Base-by-base conservation (phyloP, 768 basidiomycete genomes). In the Mycena amicta region DNA sequence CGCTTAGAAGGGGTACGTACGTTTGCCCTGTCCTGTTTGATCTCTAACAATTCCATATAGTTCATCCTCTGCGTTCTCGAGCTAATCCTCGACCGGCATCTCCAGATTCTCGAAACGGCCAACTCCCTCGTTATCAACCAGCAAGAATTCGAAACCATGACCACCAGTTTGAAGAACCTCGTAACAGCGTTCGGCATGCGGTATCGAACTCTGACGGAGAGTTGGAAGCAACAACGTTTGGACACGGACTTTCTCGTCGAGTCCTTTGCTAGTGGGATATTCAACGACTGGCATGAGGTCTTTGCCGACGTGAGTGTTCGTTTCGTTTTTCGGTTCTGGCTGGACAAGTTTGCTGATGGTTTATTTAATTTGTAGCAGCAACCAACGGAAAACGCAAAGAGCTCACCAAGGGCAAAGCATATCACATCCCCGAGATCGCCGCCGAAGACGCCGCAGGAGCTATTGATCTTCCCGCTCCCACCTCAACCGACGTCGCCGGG, bases 201-300 rank as follows among this genome's bases (percentile, higher is more conserved):
- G 18, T 59, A 67, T 18, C 54, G 58, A 46, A 64, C 51, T 2
- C 51, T 69, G 5, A 46, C 41, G 26, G 51, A 67, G 57, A 53
- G 57, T 16, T 69, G 68, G 68, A 63, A 64, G 25, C 68, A 69
- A 53, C 68, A 69, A 37, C 62, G 68, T 1, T 61, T 66, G 4
- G 68, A 69, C 31, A 57, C 64, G 4, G 50, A 37, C 3, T 60
- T 50, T 23, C 63, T 66, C 15, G 41, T 67, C 12, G 51, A 65
- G 37, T 64, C 45, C 39, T 69, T 64, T 33, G 53, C 60, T 11
- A 63, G 62, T 1, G 68, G 68, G 6, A 54, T 69, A 30, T 69
- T 67, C 57, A 56, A 62, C n/a, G 63, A 62, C 13, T 69, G 68
- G 68, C 56, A 69, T 47, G 53, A 67, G 5, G 55, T 63, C n/a